Percentiles rank a stretch among this genome's conserved stretches.
These are phyloP conservation scores for Xylaria hypoxylon DNA, from an alignment of 2,329 filamentous ascomycete species.

Conservation along the genomic window DNA sequence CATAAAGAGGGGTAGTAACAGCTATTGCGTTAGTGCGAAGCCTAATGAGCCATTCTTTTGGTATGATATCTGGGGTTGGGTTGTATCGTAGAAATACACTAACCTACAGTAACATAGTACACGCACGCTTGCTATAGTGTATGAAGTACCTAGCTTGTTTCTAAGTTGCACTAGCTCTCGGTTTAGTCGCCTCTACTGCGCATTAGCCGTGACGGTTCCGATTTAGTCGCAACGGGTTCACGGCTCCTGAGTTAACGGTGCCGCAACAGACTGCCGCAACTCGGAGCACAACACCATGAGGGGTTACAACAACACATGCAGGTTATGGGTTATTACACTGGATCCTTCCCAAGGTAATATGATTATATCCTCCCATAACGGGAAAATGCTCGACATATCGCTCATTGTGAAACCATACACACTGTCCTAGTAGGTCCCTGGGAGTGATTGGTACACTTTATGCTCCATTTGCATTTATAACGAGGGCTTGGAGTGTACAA, in stretches of 20 bases:
- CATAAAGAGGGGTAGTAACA: conserved; percentile 1
- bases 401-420: conserved; percentile 2
- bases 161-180: conserved; percentile 17
- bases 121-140: conserved; percentile 1
- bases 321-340: not conserved
- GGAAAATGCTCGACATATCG: conserved; percentile 28
- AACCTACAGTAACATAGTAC: no score
- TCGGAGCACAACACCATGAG: not conserved
- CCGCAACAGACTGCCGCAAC: conserved; percentile 3
- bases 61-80: conserved; percentile 8
- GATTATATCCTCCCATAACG: conserved; percentile 1
- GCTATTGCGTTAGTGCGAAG: not conserved
- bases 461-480: no score
- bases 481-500: no score
- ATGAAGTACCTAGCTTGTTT: no score
- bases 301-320: not conserved
- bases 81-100: not conserved
- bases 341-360: not conserved
- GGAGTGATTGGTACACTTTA: not conserved
- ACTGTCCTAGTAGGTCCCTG: not conserved
- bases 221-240: conserved; percentile 2
- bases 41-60: not conserved
- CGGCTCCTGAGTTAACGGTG: conserved; percentile 10
- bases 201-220: not conserved
- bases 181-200: not conserved